Conservation (phyloP, 148 eudicot genomes). For the Rhododendron griersonianum region DNA sequence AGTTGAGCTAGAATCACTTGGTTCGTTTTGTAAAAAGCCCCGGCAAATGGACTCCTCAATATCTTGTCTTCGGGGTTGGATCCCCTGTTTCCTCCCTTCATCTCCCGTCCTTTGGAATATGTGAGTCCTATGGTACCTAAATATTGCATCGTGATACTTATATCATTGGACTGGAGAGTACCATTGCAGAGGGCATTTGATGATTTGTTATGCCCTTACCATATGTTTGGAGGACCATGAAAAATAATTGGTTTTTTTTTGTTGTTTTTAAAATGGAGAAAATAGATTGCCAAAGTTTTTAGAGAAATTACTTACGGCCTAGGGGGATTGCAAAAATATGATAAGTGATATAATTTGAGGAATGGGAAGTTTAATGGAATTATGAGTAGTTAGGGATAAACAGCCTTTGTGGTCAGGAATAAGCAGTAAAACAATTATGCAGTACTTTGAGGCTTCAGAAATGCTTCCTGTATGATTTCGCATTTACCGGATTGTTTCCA, state of each 20-base stretch:
- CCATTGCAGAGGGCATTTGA: too few species aligned
- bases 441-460: background rate
- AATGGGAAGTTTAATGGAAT: background rate
- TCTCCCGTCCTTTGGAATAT: background rate
- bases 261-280: background rate
- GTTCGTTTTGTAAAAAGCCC: background rate
- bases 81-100: background rate
- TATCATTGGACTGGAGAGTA: background rate
- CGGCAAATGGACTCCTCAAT: background rate
- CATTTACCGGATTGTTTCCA: background rate
- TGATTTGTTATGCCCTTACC: background rate
- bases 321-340: background rate
- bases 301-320: background rate
- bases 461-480: background rate
- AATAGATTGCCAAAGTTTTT: background rate
- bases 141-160: too few species aligned
- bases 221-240: background rate
- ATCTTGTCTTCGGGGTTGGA: background rate
- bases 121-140: background rate
- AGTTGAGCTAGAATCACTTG: background rate
- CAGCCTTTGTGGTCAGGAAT: background rate
- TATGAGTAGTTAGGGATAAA: background rate
- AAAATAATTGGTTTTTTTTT: background rate
- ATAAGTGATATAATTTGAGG: background rate
- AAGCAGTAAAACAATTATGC: background rate